These are phyloP conservation scores for Discostella pseudostelligera DNA, from an alignment of 108 stramenopile genomes.

Conservation along the genomic window DNA sequence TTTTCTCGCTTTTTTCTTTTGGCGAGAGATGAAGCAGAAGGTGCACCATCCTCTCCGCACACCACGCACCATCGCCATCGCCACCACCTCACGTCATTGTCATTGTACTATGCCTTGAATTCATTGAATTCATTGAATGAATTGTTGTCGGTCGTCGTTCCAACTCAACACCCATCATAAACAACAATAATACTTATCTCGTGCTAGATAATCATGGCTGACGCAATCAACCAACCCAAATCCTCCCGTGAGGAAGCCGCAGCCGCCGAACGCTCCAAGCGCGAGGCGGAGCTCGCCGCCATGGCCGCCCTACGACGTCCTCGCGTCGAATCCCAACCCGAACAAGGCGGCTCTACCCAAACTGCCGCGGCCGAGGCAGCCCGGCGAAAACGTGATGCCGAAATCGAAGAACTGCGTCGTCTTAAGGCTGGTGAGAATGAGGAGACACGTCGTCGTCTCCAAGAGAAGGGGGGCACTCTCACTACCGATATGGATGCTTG, in stretches of 20 bases:
- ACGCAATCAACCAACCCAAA: conserved; percentile 15
- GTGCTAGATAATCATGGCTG: neutral
- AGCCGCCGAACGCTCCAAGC: conserved; percentile 27
- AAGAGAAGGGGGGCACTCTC: conserved; percentile 26
- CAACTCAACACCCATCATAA: neutral
- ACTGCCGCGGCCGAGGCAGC: conserved; percentile 2
- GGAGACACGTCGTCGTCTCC: conserved; percentile 6
- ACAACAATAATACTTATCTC: too few species aligned
- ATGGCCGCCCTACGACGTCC: neutral
- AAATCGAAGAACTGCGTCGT: conserved; percentile 40
- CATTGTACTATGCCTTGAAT: too few species aligned
- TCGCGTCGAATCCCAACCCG: neutral
- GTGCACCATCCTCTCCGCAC: too few species aligned
- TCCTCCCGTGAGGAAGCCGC: conserved; percentile 24
- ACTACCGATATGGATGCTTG: conserved; percentile 23
- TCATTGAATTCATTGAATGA: neutral
- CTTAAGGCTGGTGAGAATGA: conserved; percentile 21
- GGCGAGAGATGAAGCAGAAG: too few species aligned
- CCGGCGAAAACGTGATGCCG: conserved; percentile 4
- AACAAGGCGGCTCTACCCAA: neutral
- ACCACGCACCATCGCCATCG: too few species aligned
- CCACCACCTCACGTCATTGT: too few species aligned
- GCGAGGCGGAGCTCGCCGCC: conserved; percentile 19
- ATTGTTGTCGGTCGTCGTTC: neutral
- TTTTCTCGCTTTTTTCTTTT: too few species aligned